Evolutionary conservation across 768 basidiomycete species (phyloP), one percentile per base, ranked within the genome.

Genomic region (Rhodosporidiobolus odoratus): DNA sequence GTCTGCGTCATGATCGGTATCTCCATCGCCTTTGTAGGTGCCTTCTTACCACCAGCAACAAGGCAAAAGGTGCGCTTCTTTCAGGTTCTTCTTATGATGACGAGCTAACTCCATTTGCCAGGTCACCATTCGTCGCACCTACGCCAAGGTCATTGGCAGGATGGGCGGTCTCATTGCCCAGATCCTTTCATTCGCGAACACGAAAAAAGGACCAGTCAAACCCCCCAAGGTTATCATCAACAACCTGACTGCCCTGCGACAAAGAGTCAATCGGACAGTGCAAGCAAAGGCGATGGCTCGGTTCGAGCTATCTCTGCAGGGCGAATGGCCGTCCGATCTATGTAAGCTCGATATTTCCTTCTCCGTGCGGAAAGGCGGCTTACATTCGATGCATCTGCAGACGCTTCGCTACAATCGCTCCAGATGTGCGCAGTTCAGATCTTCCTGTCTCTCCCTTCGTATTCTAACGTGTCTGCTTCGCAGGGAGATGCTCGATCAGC

Each of bases 401-500:
- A 73, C 37, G 60, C 58, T 4, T 57, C 72, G 25, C 45, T 73
- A 0, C 65, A 69, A 40, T n/a, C 62, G 0, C 62, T 73, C 1
- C 68, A 71, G 37, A 68, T 71, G 69, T 66, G 30, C 25, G 45
- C 30, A n/a, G 0, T 37, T 23, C 3, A 15, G 8, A 0, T 27
- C 54, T 7, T 21, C 35, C 12, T 1, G 25, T 32, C 8, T 38
- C 25, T 1, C 10, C 54, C 21, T 7, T 12, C 27, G 1, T 32
- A 9, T 17, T 7, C 19, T 41, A 9, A 38, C 54, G 7, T 30
- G 23, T 3, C 5, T 34, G 32, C 15, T 35, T 0, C 35, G 21
- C 48, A 73, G 72, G 66, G 75, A 76, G 23, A 64, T 72, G 13
- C 70, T 76, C 47, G 75, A 76, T 43, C 54, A 68, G 6, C 63